Conservation (phyloP, 1,284 basidiomycete genomes). For the Ustilago bromivora region DNA sequence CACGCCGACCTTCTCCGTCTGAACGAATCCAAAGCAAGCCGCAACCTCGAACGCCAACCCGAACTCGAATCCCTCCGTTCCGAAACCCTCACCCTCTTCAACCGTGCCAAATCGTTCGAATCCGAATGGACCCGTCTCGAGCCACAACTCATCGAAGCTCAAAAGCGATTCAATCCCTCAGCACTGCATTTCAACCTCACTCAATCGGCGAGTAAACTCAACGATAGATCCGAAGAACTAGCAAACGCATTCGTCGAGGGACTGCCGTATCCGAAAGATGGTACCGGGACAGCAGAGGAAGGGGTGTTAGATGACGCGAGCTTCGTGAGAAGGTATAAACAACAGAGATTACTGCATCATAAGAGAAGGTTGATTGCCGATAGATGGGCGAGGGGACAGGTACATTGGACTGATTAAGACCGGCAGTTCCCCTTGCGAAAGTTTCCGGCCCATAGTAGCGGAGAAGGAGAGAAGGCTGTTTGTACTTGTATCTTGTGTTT, state of each 20-base stretch:
- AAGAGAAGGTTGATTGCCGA: conserved; percentile 53
- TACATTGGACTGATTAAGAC: conserved; percentile 52
- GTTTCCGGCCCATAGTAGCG: too few relatives aligned
- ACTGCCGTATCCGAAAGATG: conserved; percentile 44
- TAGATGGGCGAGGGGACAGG: conserved; percentile 51
- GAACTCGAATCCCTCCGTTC: conserved; percentile 53
- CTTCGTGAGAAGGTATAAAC: conserved; percentile 58
- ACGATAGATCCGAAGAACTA: conserved; percentile 61
- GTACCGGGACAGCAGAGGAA: conserved; percentile 25
- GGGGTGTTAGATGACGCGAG: conserved; percentile 32
- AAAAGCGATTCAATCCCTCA: conserved; percentile 58
- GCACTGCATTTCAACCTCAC: conserved; percentile 55
- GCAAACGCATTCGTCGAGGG: conserved; percentile 66
- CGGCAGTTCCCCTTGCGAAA: not conserved
- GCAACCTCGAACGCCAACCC: conserved; percentile 54
- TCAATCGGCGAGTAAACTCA: conserved; percentile 49
- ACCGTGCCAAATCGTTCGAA: conserved; percentile 52
- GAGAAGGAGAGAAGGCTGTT: too few relatives aligned
- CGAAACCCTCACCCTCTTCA: conserved; percentile 58
- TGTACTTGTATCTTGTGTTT: not conserved
- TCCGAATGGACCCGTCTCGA: conserved; percentile 48
- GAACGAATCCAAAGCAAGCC: conserved; percentile 54
- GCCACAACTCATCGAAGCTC: conserved; percentile 48
- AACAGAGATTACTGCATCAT: conserved; percentile 53
- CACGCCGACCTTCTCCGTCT: conserved; percentile 47